Evolutionary conservation across 768 basidiomycete species (phyloP).

Genomic region (Termitomyces sp.): DNA sequence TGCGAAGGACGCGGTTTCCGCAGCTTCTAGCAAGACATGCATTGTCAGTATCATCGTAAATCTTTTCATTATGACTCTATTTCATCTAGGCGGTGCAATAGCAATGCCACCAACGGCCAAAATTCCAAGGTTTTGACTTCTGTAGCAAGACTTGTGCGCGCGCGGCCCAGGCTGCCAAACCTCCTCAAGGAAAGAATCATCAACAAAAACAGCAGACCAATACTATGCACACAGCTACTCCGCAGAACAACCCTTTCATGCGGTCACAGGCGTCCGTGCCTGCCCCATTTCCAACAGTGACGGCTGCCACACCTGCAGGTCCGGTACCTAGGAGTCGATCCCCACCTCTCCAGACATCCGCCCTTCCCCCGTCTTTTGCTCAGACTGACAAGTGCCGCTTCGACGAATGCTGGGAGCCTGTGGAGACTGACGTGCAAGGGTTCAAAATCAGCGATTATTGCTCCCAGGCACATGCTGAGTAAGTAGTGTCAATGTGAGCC

Average conservation of each 20-base stretch:
- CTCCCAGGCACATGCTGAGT: slow-evolving; percentile 60
- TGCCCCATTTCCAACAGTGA: neutral
- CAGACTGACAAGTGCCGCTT: slow-evolving; percentile 40
- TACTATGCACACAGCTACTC: neutral
- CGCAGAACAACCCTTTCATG: slow-evolving; percentile 20
- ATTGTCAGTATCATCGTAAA: slow-evolving; percentile 27
- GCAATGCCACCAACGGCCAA: slow-evolving; percentile 57
- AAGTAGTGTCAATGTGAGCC: slow-evolving; percentile 20
- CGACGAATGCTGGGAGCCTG: slow-evolving; percentile 52
- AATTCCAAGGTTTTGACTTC: slow-evolving; percentile 52
- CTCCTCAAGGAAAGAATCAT: neutral
- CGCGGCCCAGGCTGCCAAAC: slow-evolving; percentile 10
- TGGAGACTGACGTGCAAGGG: slow-evolving; percentile 50
- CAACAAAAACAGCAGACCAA: neutral
- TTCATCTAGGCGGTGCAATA: slow-evolving; percentile 12
- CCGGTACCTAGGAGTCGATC: slow-evolving; percentile 9
- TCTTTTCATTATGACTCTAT: neutral
- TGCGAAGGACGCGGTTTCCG: slow-evolving; percentile 34
- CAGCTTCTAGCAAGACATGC: slow-evolving; percentile 25
- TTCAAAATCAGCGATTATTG: slow-evolving; percentile 50
- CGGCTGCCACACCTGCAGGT: neutral
- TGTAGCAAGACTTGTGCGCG: slow-evolving; percentile 59
- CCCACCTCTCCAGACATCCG: neutral
- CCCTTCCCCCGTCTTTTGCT: neutral
- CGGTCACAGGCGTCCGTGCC: neutral